phyloP scores from a whole-genome alignment of 805 yeast genomes.

The Ascoidea rubescens region DNA sequence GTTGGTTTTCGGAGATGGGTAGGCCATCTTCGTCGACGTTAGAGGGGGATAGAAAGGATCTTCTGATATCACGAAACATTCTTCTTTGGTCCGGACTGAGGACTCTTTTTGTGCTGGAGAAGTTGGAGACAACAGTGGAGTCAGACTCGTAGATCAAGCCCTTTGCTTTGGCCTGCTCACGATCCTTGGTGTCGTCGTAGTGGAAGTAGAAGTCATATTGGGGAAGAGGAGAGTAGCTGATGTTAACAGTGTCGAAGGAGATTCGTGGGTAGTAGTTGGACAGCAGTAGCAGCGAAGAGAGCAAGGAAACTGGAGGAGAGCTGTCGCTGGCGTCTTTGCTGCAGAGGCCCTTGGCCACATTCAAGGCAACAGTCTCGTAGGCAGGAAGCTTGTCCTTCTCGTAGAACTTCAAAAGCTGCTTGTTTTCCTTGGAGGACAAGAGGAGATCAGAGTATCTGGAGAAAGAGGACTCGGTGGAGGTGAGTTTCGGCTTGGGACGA shows the following conservation, averaged over 20 bases:
- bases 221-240: conserved; percentile 1
- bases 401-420: too few relatives aligned
- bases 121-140: not conserved
- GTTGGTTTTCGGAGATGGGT: not conserved
- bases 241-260: conserved; percentile 41
- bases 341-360: not conserved
- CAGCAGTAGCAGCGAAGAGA: not conserved
- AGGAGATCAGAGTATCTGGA: not conserved
- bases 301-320: not conserved
- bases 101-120: not conserved
- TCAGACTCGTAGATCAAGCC: not conserved
- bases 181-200: not conserved
- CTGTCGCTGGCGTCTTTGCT: not conserved
- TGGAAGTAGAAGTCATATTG: not conserved
- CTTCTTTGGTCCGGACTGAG: not conserved
- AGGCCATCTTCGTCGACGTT: too few relatives aligned
- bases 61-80: not conserved
- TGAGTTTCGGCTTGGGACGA: too few relatives aligned
- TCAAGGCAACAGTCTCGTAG: not conserved
- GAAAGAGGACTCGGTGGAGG: not conserved
- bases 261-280: conserved; percentile 19
- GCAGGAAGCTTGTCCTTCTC: not conserved
- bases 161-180: not conserved
- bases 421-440: not conserved
- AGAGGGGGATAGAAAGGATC: too few relatives aligned